phyloP scores from a whole-genome alignment of 1,284 basidiomycete species.

The Fomitiporia mediterranea region DNA sequence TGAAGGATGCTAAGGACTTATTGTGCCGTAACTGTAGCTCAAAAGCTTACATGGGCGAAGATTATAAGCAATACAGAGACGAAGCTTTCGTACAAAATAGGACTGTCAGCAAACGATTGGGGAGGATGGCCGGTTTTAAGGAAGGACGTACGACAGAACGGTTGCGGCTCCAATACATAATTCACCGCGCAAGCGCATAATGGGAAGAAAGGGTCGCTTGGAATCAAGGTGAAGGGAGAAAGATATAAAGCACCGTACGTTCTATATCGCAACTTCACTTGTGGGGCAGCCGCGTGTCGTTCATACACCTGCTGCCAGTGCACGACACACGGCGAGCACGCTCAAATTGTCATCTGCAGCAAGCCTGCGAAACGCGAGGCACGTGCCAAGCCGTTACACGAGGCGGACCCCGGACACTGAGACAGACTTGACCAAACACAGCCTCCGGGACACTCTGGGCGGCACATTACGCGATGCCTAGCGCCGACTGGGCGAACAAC shows the following conservation, averaged over 20 bases:
- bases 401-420: too few species aligned
- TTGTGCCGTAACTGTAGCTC: slow-evolving; percentile 13
- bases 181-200: slow-evolving; percentile 22
- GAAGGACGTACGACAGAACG: slow-evolving; percentile 21
- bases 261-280: not conserved
- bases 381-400: too few species aligned
- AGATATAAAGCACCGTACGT: not conserved
- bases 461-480: too few species aligned
- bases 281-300: slow-evolving; percentile 7
- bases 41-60: slow-evolving; percentile 64
- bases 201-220: slow-evolving; percentile 6
- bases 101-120: not conserved
- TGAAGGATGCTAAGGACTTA: slow-evolving; percentile 32
- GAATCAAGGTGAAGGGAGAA: not conserved
- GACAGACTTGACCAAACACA: too few species aligned
- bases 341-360: not conserved
- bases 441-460: too few species aligned
- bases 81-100: slow-evolving; percentile 38
- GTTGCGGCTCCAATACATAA: slow-evolving; percentile 24
- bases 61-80: slow-evolving; percentile 65
- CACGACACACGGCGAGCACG: not conserved
- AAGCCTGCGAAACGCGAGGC: not conserved
- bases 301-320: not conserved
- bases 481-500: too few species aligned
- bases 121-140: too few species aligned